Evolutionary conservation across 2,329 filamentous ascomycete genomes (phyloP).

Genomic region (Pseudocercospora fuligena): DNA sequence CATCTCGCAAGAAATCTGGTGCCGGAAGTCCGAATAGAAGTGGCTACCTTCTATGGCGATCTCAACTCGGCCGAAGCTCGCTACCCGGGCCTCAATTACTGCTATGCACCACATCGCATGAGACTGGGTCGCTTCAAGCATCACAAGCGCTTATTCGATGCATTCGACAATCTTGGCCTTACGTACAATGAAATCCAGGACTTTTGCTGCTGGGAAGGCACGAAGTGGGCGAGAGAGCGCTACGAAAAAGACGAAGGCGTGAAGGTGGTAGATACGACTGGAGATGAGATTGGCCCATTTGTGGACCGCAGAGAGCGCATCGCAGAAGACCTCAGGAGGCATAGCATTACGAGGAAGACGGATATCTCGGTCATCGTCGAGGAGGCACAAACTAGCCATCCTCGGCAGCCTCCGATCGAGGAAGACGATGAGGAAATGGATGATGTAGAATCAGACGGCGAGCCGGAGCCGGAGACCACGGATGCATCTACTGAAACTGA

Average conservation of each 20-base stretch:
- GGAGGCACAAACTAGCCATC: constrained; percentile 27
- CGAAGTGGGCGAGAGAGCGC: constrained; percentile 79
- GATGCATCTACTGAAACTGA: constrained; percentile 26
- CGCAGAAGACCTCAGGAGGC: constrained; percentile 28
- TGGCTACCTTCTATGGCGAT: constrained; percentile 77
- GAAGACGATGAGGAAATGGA: constrained; percentile 35
- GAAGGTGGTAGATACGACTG: constrained; percentile 71
- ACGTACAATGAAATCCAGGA: constrained; percentile 72
- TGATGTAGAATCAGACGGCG: constrained; percentile 31
- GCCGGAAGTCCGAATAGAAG: constrained; percentile 78
- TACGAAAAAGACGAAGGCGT: constrained; percentile 77
- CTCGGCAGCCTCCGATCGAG: constrained; percentile 29
- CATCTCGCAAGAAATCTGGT: constrained; percentile 74
- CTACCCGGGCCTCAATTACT: constrained; percentile 82
- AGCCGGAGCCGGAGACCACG: constrained; percentile 20
- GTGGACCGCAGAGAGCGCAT: constrained; percentile 45
- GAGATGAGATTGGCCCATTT: constrained; percentile 69
- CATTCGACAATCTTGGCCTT: constrained; percentile 71
- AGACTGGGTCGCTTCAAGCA: constrained; percentile 78
- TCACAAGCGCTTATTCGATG: constrained; percentile 76
- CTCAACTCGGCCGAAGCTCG: constrained; percentile 80
- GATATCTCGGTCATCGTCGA: constrained; percentile 41
- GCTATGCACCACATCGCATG: constrained; percentile 71
- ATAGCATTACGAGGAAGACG: constrained; percentile 41
- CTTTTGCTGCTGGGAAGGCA: constrained; percentile 82